These are phyloP conservation scores for Hypoxylon crocopeplum DNA, from an alignment of 495 filamentous ascomycete genomes.

Conservation along the genomic window DNA sequence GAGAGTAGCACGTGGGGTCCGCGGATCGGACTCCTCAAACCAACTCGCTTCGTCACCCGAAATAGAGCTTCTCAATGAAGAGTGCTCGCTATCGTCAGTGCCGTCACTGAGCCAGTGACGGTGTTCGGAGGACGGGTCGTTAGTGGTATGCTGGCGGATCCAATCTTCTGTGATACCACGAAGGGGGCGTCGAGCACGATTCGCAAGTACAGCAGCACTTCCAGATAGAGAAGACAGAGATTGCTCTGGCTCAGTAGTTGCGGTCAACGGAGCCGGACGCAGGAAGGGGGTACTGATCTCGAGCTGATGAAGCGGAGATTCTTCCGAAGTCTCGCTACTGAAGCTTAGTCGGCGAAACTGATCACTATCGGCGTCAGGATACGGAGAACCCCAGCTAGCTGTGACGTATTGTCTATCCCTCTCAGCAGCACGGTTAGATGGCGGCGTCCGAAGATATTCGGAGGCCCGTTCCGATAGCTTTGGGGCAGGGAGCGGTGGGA, in stretches of 20 bases:
- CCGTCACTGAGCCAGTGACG: conserved; percentile 80
- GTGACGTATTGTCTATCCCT: conserved; percentile 59
- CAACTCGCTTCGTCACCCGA: conserved; percentile 53
- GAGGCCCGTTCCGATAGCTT: conserved; percentile 54
- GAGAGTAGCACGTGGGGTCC: conserved; percentile 52
- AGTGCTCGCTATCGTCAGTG: conserved; percentile 66
- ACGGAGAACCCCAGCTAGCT: conserved; percentile 78
- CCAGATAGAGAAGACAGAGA: conserved; percentile 55
- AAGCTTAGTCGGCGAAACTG: conserved; percentile 56
- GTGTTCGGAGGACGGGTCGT: conserved; percentile 65
- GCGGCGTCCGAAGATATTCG: conserved; percentile 58
- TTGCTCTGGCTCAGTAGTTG: conserved; percentile 43
- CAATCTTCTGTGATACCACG: conserved; percentile 77
- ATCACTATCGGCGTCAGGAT: conserved; percentile 58
- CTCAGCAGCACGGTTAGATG: conserved; percentile 42
- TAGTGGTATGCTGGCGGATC: conserved; percentile 75
- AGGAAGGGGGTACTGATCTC: conserved; percentile 60
- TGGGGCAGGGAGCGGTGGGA: conserved; percentile 59
- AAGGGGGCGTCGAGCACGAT: conserved; percentile 58
- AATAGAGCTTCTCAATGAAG: conserved; percentile 66
- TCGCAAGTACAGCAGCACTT: conserved; percentile 60
- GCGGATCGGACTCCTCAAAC: conserved; percentile 47
- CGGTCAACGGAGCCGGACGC: conserved; percentile 52
- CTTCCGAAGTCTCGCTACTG: conserved; percentile 59
- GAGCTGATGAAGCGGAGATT: conserved; percentile 59